Evolutionary conservation across 2,329 filamentous ascomycete species (phyloP).

Genomic region (Diaporthe australafricana): DNA sequence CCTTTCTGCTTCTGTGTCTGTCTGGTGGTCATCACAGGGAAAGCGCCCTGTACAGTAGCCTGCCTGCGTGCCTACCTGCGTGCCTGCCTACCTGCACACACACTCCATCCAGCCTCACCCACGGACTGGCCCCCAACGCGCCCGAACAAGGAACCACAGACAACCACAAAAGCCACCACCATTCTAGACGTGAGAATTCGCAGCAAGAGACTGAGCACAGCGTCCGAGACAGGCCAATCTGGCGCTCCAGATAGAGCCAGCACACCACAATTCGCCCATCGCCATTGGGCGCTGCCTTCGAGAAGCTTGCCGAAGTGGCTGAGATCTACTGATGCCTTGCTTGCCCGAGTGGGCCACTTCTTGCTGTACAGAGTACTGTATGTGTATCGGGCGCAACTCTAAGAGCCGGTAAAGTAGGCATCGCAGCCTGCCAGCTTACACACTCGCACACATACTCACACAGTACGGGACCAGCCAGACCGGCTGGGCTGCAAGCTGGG

Average conservation of each 20-base stretch:
- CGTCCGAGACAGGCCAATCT: conserved; percentile 21
- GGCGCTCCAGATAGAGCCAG: background rate
- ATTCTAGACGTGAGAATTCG: background rate
- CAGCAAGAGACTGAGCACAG: background rate
- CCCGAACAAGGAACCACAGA: too few relatives aligned
- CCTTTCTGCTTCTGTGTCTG: too few relatives aligned
- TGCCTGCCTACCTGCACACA: too few relatives aligned
- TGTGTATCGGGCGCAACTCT: conserved; percentile 11
- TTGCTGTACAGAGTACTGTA: too few relatives aligned
- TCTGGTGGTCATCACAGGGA: background rate
- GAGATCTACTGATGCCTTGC: conserved; percentile 16
- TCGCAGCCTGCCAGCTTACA: background rate
- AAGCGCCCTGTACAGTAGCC: background rate
- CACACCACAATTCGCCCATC: background rate
- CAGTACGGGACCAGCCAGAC: background rate
- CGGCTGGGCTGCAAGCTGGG: background rate
- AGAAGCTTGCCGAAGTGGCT: conserved; percentile 32
- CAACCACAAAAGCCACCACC: background rate
- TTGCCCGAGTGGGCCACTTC: background rate
- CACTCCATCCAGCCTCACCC: background rate
- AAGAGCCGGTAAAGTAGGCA: background rate
- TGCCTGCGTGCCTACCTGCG: background rate
- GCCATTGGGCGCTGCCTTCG: conserved; percentile 3
- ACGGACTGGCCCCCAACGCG: background rate
- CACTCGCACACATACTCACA: background rate